Conservation (phyloP, 257 asterid species). For the Solanum pinnatisectum region DNA sequence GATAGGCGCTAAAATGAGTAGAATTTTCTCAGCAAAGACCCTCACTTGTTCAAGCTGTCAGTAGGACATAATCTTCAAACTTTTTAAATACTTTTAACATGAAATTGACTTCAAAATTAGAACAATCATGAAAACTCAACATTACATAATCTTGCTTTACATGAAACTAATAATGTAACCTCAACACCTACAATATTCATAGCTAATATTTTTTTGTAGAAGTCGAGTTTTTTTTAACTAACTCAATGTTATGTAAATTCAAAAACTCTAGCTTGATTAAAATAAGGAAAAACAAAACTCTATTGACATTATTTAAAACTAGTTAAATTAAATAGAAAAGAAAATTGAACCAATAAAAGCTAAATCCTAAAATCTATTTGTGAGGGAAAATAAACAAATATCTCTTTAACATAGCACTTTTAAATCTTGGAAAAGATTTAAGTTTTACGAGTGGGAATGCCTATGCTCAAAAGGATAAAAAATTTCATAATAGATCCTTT, state of each 20-base stretch:
- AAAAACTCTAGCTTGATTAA: neutral
- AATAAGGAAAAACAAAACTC: neutral
- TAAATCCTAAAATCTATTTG: neutral
- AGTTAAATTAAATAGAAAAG: no score
- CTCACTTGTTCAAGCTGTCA: neutral
- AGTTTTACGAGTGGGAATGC: no score
- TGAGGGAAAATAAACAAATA: no score
- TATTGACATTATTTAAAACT: neutral
- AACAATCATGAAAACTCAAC: no score
- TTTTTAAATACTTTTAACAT: neutral
- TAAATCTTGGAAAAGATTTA: no score
- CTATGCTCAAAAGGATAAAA: no score
- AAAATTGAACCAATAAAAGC: neutral
- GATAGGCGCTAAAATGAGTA: neutral
- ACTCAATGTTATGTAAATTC: neutral
- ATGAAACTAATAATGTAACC: neutral
- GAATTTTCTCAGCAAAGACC: neutral
- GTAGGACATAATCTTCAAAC: neutral
- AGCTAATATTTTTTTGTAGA: no score
- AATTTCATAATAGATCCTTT: no score
- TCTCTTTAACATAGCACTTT: no score
- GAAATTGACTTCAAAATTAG: no score
- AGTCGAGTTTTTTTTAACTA: neutral
- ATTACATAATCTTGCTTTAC: no score
- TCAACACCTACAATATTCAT: no score